Evolutionary conservation across 148 eudicot species (phyloP).

Genomic region (Fagopyrum homotropicum): DNA sequence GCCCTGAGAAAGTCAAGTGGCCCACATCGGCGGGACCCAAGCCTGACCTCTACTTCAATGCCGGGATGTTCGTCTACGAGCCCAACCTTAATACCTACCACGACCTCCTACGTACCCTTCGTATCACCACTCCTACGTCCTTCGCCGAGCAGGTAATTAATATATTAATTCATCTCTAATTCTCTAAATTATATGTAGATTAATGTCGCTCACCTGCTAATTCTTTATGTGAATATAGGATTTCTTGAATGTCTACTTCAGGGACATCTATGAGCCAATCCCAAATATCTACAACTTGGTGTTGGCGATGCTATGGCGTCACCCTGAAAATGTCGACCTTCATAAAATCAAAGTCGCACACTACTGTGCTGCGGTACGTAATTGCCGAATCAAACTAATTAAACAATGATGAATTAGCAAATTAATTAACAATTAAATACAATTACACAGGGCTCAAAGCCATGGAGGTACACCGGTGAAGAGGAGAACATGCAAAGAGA

Average conservation of each 20-base stretch:
- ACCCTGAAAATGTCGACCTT: slow-evolving; percentile 16
- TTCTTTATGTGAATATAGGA: background rate
- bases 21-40: slow-evolving; percentile 28
- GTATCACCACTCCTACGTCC: slow-evolving; percentile 31
- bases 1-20: slow-evolving; percentile 34
- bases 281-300: slow-evolving; percentile 13
- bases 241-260: slow-evolving; percentile 31
- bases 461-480: slow-evolving; percentile 73
- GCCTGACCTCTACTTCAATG: slow-evolving; percentile 35
- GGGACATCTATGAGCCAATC: slow-evolving; percentile 48
- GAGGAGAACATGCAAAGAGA: slow-evolving; percentile 63
- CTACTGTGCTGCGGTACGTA: slow-evolving; percentile 8
- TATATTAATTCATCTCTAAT: background rate
- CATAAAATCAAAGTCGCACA: slow-evolving; percentile 28
- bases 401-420: background rate
- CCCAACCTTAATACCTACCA: slow-evolving; percentile 25
- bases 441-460: slow-evolving; percentile 50
- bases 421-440: background rate
- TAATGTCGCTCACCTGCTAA: too few species aligned
- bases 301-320: slow-evolving; percentile 13
- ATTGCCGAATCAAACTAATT: background rate
- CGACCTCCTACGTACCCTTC: slow-evolving; percentile 26
- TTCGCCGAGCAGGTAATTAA: slow-evolving; percentile 5
- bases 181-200: too few species aligned
- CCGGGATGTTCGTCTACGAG: slow-evolving; percentile 36